A percentile compares a stretch with the other conserved stretches of the same genome.
phyloP scores from a whole-genome alignment of 768 basidiomycete genomes.

The Russula foetens region DNA sequence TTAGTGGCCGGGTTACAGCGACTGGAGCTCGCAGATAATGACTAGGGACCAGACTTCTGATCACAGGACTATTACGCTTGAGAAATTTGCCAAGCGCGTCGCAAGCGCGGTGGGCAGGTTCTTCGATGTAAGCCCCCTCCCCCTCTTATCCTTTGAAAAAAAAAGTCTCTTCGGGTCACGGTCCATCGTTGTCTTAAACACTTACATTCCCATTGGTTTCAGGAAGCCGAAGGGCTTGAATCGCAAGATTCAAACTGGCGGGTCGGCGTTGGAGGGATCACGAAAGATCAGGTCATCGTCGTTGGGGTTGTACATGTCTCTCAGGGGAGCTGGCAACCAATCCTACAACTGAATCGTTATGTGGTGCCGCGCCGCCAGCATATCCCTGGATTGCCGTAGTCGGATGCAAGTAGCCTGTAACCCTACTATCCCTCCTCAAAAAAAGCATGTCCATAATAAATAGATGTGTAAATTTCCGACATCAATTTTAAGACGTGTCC shows the following conservation, averaged over 20 bases:
- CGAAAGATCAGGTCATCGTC: background rate
- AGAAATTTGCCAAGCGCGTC: slow-evolving; percentile 6
- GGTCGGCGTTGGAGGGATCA: background rate
- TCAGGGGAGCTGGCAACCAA: slow-evolving; percentile 14
- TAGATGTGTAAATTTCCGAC: no score
- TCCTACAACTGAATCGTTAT: slow-evolving; percentile 7
- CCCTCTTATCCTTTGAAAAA: background rate
- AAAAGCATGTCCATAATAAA: no score
- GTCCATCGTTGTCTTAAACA: no score
- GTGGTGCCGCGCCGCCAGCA: background rate
- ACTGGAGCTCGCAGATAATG: slow-evolving; percentile 6
- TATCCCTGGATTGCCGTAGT: background rate
- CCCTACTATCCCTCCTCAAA: no score
- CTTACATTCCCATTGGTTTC: no score
- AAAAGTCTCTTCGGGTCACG: no score
- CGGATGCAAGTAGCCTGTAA: no score
- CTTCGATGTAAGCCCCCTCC: background rate
- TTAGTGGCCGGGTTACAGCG: background rate
- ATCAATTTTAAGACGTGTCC: no score
- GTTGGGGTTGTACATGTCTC: slow-evolving; percentile 7
- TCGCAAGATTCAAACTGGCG: background rate
- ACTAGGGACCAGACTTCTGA: slow-evolving; percentile 1
- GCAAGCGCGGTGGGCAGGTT: slow-evolving; percentile 1
- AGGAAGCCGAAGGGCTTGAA: background rate
- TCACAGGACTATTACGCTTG: background rate